phyloP scores from a whole-genome alignment of 2,329 filamentous ascomycete genomes.

The Hypoxylon sp. region DNA sequence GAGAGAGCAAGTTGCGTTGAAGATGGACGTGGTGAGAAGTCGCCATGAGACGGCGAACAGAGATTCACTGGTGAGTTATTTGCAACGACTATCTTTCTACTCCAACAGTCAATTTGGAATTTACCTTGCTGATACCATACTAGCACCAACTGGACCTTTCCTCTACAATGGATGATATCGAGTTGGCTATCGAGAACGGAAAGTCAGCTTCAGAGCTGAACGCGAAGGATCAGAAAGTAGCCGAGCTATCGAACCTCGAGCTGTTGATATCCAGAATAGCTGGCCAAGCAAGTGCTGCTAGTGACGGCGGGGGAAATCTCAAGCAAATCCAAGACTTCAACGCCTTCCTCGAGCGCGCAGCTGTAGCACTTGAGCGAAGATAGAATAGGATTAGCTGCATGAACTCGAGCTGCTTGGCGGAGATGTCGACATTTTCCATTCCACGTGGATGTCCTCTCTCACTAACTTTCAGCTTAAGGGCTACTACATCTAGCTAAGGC shows the following conservation, averaged over 20 bases:
- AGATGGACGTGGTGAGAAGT: slow-evolving; percentile 69
- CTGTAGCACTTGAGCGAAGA: slow-evolving; percentile 61
- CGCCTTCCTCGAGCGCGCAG: slow-evolving; percentile 68
- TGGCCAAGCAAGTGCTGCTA: slow-evolving; percentile 60
- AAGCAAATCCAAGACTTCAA: slow-evolving; percentile 69
- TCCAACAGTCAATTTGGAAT: slow-evolving; percentile 20
- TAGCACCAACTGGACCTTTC: slow-evolving; percentile 63
- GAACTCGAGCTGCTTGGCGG: too few relatives aligned
- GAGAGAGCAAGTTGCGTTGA: slow-evolving; percentile 68
- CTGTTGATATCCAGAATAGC: slow-evolving; percentile 63
- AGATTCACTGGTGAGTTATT: slow-evolving; percentile 55
- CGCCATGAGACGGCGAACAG: slow-evolving; percentile 65
- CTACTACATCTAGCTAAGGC: too few relatives aligned
- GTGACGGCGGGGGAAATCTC: slow-evolving; percentile 61
- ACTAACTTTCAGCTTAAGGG: too few relatives aligned
- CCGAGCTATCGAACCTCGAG: slow-evolving; percentile 65
- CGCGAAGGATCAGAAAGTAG: slow-evolving; percentile 56
- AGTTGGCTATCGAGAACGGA: slow-evolving; percentile 63
- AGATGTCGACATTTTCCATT: too few relatives aligned
- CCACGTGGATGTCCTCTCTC: too few relatives aligned
- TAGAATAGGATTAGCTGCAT: too few relatives aligned
- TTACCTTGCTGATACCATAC: slow-evolving; percentile 17
- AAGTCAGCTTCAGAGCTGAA: slow-evolving; percentile 58
- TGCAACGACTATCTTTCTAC: background rate
- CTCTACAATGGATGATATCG: slow-evolving; percentile 67